phyloP scores from a whole-genome alignment of 2,329 filamentous ascomycete species.

The Bipolaris victoriae region DNA sequence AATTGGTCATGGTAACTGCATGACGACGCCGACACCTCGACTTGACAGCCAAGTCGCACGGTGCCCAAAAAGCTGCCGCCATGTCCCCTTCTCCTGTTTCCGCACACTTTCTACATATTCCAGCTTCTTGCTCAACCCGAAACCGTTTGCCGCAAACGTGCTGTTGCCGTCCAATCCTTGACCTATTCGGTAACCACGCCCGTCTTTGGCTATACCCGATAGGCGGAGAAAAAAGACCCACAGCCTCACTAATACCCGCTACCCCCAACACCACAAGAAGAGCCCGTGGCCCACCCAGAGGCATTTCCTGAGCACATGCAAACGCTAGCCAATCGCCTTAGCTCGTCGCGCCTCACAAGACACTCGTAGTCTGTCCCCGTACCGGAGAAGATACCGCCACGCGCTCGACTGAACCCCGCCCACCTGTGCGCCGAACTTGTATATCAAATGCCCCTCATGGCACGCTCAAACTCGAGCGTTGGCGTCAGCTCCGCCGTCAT shows the following conservation, averaged over 20 bases:
- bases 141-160: slow-evolving; percentile 12
- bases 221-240: slow-evolving; percentile 29
- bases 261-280: slow-evolving; percentile 21
- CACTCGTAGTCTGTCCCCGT: slow-evolving; percentile 19
- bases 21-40: slow-evolving; percentile 12
- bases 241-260: slow-evolving; percentile 14
- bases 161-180: slow-evolving; percentile 20
- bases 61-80: neutral
- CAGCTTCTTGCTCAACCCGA: slow-evolving; percentile 1
- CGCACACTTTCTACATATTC: slow-evolving; percentile 6
- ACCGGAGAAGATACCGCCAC: slow-evolving; percentile 25
- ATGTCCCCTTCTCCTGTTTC: neutral
- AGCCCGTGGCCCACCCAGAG: slow-evolving; percentile 25
- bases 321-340: slow-evolving; percentile 25
- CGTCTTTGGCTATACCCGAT: slow-evolving; percentile 15
- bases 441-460: slow-evolving; percentile 34
- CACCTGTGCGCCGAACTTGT: slow-evolving; percentile 20
- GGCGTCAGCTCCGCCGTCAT: slow-evolving; percentile 44
- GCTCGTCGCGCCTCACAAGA: slow-evolving; percentile 13
- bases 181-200: slow-evolving; percentile 27
- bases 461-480: slow-evolving; percentile 27
- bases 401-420: slow-evolving; percentile 27
- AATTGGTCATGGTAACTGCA: slow-evolving; percentile 8
- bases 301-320: slow-evolving; percentile 29
- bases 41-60: slow-evolving; percentile 8